Evolutionary conservation across 2,329 filamentous ascomycete species (phyloP).

Genomic region (Paraphaeosphaeria minitans): DNA sequence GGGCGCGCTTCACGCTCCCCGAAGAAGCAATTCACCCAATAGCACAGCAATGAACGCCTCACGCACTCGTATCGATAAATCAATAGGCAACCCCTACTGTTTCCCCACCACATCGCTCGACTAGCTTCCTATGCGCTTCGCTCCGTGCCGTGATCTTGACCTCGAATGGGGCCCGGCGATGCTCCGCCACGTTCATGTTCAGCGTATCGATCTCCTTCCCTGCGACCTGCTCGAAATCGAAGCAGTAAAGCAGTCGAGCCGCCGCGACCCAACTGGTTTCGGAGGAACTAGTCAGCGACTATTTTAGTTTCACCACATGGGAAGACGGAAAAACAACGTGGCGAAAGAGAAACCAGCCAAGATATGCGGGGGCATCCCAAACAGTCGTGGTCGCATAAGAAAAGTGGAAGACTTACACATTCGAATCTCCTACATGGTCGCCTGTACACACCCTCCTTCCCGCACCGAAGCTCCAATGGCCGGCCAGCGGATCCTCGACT

Average conservation of each 20-base stretch:
- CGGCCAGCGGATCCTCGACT: slow-evolving; percentile 27
- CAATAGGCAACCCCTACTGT: neutral
- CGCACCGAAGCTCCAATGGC: slow-evolving; percentile 36
- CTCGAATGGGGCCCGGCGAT: slow-evolving; percentile 21
- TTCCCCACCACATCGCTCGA: slow-evolving; percentile 7
- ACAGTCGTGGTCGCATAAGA: neutral
- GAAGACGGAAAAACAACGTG: neutral
- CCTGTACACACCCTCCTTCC: slow-evolving; percentile 23
- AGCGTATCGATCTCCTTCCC: slow-evolving; percentile 23
- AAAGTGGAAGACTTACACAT: slow-evolving; percentile 14
- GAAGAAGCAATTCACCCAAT: slow-evolving; percentile 8
- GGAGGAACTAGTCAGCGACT: neutral
- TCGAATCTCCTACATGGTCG: slow-evolving; percentile 26
- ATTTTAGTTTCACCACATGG: neutral
- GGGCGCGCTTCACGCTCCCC: neutral
- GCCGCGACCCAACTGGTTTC: slow-evolving; percentile 20
- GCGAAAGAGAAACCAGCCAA: neutral
- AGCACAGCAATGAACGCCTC: neutral
- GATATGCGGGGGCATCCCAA: neutral
- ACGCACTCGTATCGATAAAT: neutral
- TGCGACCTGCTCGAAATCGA: slow-evolving; percentile 21
- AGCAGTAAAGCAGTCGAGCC: slow-evolving; percentile 28
- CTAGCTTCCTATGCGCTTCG: slow-evolving; percentile 12
- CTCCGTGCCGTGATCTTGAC: slow-evolving; percentile 22
- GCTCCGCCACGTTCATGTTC: slow-evolving; percentile 18